phyloP scores from a whole-genome alignment of 2,329 filamentous ascomycete genomes.

The Trichoderma oligosporum region DNA sequence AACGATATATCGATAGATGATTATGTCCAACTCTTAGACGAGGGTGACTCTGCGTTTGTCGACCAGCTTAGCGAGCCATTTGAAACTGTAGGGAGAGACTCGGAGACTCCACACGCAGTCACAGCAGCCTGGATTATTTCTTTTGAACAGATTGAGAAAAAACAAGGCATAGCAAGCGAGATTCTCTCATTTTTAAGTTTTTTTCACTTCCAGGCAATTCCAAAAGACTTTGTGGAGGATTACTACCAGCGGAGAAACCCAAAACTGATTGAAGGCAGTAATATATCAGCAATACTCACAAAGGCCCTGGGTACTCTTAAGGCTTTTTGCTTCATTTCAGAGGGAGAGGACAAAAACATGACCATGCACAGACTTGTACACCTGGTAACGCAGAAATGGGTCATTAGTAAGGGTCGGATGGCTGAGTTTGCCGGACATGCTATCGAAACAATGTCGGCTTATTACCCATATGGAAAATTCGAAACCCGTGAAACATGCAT shows the following conservation, averaged over 20 bases:
- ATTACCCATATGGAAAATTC: too few relatives aligned
- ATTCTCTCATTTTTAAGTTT: conserved; percentile 32
- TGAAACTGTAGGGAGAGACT: conserved; percentile 30
- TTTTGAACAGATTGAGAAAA: conserved; percentile 30
- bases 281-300: background rate
- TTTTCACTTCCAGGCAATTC: conserved; percentile 31
- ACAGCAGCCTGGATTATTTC: conserved; percentile 33
- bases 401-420: conserved; percentile 13
- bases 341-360: conserved; percentile 21
- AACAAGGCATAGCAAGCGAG: conserved; percentile 25
- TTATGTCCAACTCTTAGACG: conserved; percentile 30
- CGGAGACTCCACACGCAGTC: conserved; percentile 26
- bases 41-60: conserved; percentile 25
- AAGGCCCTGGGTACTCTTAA: conserved; percentile 27
- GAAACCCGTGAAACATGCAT: too few relatives aligned
- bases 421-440: background rate
- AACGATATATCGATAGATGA: conserved; percentile 26
- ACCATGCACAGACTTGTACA: conserved; percentile 36
- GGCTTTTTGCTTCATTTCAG: conserved; percentile 28
- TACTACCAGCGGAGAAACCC: background rate
- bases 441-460: too few relatives aligned
- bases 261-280: background rate
- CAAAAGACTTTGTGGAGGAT: conserved; percentile 23
- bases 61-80: conserved; percentile 32
- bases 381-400: conserved; percentile 32